A percentile compares a stretch with the other conserved stretches of the same genome.
phyloP scores from a whole-genome alignment of 768 basidiomycete species.

The Lentinula lateritia region DNA sequence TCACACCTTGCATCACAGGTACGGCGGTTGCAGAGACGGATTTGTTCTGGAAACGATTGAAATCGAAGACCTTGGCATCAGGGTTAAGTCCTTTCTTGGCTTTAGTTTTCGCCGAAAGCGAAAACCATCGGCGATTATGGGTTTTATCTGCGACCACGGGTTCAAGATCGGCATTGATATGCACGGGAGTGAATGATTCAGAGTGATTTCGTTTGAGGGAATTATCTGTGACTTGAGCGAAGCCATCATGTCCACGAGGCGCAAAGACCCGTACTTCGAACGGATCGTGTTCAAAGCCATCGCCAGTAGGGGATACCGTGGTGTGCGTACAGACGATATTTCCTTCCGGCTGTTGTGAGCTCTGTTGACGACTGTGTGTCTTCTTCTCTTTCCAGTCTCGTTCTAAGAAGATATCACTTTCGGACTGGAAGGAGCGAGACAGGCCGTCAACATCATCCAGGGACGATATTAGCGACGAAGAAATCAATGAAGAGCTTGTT shows the following conservation, averaged over 20 bases:
- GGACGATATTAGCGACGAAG: constrained; percentile 50
- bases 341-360: not conserved
- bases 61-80: constrained; percentile 78
- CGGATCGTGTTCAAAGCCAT: constrained; percentile 35
- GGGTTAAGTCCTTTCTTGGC: constrained; percentile 74
- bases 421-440: constrained; percentile 45
- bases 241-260: constrained; percentile 20
- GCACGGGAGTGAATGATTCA: constrained; percentile 22
- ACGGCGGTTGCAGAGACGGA: constrained; percentile 11
- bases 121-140: constrained; percentile 43
- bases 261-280: constrained; percentile 37
- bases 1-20: constrained; percentile 10
- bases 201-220: constrained; percentile 29
- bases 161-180: constrained; percentile 10
- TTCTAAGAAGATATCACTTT: constrained; percentile 46
- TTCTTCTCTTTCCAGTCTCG: constrained; percentile 41
- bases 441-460: constrained; percentile 37
- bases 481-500: constrained; percentile 45
- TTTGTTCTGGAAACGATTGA: constrained; percentile 28
- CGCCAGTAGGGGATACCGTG: constrained; percentile 9
- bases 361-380: not conserved
- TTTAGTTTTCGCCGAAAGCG: constrained; percentile 36
- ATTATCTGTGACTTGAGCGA: constrained; percentile 19
- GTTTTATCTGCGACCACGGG: constrained; percentile 22
- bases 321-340: not conserved